These are phyloP conservation scores for Citrus maxima DNA, from an alignment of 345 rosid genomes.

Conservation along the genomic window DNA sequence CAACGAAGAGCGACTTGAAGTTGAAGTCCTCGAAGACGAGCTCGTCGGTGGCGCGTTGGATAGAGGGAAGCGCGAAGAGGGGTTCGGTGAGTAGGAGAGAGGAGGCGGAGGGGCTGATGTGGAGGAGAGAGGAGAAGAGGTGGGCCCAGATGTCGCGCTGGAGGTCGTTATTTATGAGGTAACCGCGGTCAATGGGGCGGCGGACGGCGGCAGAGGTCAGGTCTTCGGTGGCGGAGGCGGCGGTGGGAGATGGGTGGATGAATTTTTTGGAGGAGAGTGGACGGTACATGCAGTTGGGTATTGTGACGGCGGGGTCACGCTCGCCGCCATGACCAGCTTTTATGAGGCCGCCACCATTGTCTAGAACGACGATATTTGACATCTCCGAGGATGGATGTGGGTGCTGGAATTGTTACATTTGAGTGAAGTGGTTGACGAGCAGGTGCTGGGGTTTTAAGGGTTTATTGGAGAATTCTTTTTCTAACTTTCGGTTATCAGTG, in stretches of 20 bases:
- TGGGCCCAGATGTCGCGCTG: constrained; percentile 92
- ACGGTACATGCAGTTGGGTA: constrained; percentile 84
- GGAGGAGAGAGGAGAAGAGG: constrained; percentile 67
- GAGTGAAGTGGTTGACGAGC: not conserved
- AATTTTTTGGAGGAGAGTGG: constrained; percentile 80
- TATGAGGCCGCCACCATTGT: constrained; percentile 79
- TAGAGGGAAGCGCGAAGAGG: constrained; percentile 64
- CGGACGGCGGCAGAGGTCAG: constrained; percentile 91
- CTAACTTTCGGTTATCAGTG: no score
- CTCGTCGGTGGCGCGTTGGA: constrained; percentile 80
- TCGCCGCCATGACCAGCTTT: constrained; percentile 90
- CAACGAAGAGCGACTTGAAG: constrained; percentile 60
- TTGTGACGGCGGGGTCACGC: constrained; percentile 59
- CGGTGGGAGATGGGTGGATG: constrained; percentile 48
- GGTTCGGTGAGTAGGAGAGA: constrained; percentile 83
- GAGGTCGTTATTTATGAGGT: constrained; percentile 78
- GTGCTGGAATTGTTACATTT: not conserved
- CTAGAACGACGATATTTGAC: constrained; percentile 82
- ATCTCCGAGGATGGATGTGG: constrained; percentile 11
- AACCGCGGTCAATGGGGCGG: constrained; percentile 94
- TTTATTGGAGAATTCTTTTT: not conserved
- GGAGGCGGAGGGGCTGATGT: constrained; percentile 45
- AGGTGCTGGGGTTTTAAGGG: not conserved
- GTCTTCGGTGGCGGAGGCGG: constrained; percentile 47
- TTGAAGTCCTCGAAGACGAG: constrained; percentile 90